phyloP scores from a whole-genome alignment of 192 early-diverging fungal species.

The Neocallimastix lanati region DNA sequence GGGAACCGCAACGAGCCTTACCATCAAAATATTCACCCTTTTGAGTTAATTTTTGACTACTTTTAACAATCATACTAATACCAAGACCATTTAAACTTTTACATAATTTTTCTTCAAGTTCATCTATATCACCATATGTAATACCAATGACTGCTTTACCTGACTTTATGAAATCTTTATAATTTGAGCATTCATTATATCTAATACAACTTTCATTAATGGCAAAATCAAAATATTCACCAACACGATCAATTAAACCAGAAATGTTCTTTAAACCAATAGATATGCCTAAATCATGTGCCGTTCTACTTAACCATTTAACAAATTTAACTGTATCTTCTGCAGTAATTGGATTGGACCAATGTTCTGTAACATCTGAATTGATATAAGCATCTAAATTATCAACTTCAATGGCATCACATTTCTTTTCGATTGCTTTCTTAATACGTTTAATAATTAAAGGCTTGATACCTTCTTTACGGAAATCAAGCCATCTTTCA shows the following conservation, averaged over 20 bases:
- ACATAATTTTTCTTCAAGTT: too few relatives aligned
- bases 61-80: background rate
- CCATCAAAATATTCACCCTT: background rate
- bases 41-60: background rate
- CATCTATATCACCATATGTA: background rate
- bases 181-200: background rate
- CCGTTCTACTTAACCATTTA: background rate
- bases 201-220: background rate
- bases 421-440: background rate
- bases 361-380: background rate
- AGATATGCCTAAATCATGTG: background rate
- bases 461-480: background rate
- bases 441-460: background rate
- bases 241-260: background rate
- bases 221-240: background rate
- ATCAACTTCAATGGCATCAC: background rate
- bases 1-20: background rate
- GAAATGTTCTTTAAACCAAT: background rate
- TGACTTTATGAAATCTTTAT: background rate
- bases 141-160: background rate
- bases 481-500: background rate
- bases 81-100: background rate
- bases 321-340: background rate
- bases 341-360: background rate
- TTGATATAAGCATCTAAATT: background rate